Evolutionary conservation across 768 basidiomycete genomes (phyloP).

Genomic region (Dendrothele bispora): DNA sequence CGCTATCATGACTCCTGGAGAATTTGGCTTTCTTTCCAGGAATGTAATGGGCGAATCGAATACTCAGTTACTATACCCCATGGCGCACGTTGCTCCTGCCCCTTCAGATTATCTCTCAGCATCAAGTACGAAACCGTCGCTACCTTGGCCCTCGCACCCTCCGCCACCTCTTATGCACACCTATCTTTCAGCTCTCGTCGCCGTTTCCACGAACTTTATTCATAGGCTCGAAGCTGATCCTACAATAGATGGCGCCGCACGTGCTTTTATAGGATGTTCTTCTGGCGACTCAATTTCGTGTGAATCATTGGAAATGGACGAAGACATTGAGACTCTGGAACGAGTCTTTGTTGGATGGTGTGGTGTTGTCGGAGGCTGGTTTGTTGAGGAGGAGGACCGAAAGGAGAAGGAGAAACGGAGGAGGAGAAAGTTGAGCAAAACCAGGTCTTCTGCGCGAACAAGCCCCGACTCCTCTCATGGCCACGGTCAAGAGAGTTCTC

Average conservation of each 20-base stretch:
- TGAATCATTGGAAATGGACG: conserved; percentile 42
- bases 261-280: conserved; percentile 52
- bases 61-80: too few relatives aligned
- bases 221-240: conserved; percentile 45
- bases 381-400: conserved; percentile 17
- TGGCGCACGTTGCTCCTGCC: too few relatives aligned
- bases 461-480: too few relatives aligned
- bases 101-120: too few relatives aligned
- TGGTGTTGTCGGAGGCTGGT: conserved; percentile 42
- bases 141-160: conserved; percentile 18
- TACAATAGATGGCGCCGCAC: conserved; percentile 51
- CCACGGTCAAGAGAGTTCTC: too few relatives aligned
- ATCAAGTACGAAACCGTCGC: too few relatives aligned
- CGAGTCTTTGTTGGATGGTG: conserved; percentile 50
- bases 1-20: neutral
- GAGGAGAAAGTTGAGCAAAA: conserved; percentile 6
- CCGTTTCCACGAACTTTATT: conserved; percentile 38
- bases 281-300: too few relatives aligned
- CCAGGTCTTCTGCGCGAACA: neutral
- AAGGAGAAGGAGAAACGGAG: neutral
- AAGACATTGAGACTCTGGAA: conserved; percentile 52
- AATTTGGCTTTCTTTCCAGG: too few relatives aligned
- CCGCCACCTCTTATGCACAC: conserved; percentile 38
- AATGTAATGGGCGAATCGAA: too few relatives aligned
- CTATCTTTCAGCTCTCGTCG: conserved; percentile 41